Conservation (phyloP, 495 filamentous ascomycete genomes). For the Neurospora sp. region DNA sequence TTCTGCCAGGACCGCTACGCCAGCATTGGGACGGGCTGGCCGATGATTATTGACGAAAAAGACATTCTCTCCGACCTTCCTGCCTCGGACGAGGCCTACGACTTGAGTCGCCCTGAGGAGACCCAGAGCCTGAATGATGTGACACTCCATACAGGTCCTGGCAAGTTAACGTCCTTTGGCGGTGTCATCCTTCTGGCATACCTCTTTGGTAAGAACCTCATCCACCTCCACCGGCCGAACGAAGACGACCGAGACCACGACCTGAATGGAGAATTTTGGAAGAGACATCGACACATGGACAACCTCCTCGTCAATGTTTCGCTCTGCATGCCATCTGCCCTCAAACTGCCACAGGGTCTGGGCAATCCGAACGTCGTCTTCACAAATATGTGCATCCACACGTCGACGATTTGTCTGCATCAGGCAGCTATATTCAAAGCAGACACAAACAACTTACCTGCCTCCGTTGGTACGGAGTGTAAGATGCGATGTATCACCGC, state of each 20-base stretch:
- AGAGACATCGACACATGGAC: conserved; percentile 79
- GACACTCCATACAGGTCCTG: conserved; percentile 58
- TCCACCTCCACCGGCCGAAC: conserved; percentile 86
- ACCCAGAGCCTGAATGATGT: conserved; percentile 61
- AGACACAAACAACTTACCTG: conserved; percentile 73
- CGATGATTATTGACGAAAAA: conserved; percentile 83
- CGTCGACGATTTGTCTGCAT: conserved; percentile 92
- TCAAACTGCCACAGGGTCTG: conserved; percentile 71
- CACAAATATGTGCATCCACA: conserved; percentile 93
- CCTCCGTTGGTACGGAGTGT: conserved; percentile 72
- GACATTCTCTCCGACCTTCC: conserved; percentile 88
- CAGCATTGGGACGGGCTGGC: conserved; percentile 97
- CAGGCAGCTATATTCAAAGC: conserved; percentile 98
- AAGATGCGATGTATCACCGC: conserved; percentile 89
- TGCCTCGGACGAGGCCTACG: conserved; percentile 75
- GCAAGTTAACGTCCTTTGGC: conserved; percentile 65
- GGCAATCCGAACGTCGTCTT: conserved; percentile 82
- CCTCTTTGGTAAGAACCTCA: conserved; percentile 88
- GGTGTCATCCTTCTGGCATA: conserved; percentile 76
- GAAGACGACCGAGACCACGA: conserved; percentile 75
- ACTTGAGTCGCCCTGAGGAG: conserved; percentile 61
- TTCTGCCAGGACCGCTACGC: conserved; percentile 88
- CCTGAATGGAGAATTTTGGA: conserved; percentile 93
- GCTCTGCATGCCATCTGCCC: conserved; percentile 68
- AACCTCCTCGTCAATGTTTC: conserved; percentile 81